Conservation (phyloP, 495 filamentous ascomycete genomes). For the Emericellopsis terricola region DNA sequence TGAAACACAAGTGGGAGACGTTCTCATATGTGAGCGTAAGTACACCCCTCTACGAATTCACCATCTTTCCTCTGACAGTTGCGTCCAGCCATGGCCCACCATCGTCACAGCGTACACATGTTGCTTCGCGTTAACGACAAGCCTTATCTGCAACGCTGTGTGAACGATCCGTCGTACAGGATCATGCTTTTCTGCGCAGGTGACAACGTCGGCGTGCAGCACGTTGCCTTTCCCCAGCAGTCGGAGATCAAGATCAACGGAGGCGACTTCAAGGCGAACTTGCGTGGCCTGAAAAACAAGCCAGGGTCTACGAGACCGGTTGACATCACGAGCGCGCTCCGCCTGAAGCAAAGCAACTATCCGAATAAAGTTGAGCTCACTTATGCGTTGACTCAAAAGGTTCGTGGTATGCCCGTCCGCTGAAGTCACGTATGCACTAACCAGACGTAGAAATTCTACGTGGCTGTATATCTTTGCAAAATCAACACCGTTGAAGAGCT, state of each 20-base stretch:
- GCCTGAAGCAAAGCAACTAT: slow-evolving; percentile 45
- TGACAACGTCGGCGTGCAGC: slow-evolving; percentile 38
- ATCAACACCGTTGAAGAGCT: slow-evolving; percentile 53
- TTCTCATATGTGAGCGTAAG: slow-evolving; percentile 51
- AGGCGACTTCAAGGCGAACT: slow-evolving; percentile 71
- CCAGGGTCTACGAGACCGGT: slow-evolving; percentile 84
- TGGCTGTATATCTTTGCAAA: slow-evolving; percentile 57
- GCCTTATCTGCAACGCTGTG: slow-evolving; percentile 28
- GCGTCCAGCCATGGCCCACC: slow-evolving; percentile 33
- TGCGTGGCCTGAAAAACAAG: slow-evolving; percentile 86
- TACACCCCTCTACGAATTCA: background rate
- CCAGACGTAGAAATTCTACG: slow-evolving; percentile 50
- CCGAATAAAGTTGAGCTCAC: slow-evolving; percentile 66
- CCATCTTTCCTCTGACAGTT: slow-evolving; percentile 8
- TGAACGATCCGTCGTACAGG: slow-evolving; percentile 32
- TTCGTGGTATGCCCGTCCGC: slow-evolving; percentile 12
- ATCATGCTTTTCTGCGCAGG: slow-evolving; percentile 71
- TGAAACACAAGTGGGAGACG: slow-evolving; percentile 37
- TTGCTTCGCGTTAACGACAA: slow-evolving; percentile 32
- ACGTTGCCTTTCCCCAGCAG: slow-evolving; percentile 81
- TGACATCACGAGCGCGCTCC: slow-evolving; percentile 66
- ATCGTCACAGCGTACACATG: slow-evolving; percentile 36
- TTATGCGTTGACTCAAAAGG: slow-evolving; percentile 83
- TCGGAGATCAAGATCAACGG: slow-evolving; percentile 82
- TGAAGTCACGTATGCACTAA: background rate